A percentile compares a stretch with the other conserved stretches of the same genome.
Evolutionary conservation across 2,329 filamentous ascomycete genomes (phyloP).

Genomic region (Blastomyces percursus): DNA sequence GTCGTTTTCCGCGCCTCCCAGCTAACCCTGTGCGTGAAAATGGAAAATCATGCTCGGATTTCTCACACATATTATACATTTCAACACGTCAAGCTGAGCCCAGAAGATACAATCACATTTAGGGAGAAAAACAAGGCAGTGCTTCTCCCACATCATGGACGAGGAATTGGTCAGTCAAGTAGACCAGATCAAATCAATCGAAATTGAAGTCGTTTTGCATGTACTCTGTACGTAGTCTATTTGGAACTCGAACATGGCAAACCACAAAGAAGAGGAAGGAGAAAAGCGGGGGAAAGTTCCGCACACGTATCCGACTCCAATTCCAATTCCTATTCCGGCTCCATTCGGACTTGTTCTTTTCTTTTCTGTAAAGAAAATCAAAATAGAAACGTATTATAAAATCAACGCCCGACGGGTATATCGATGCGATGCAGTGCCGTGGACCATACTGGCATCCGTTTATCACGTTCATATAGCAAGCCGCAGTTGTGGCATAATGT

Average conservation of each 20-base stretch:
- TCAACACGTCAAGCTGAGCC: neutral
- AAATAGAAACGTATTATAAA: neutral
- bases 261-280: neutral
- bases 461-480: constrained; percentile 75
- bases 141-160: neutral
- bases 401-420: constrained; percentile 22
- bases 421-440: constrained; percentile 53
- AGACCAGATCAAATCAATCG: neutral
- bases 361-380: neutral
- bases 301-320: neutral
- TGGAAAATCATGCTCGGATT: neutral
- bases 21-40: neutral
- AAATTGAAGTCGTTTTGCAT: neutral
- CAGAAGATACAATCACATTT: neutral
- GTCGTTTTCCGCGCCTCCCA: neutral
- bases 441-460: constrained; percentile 67
- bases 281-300: neutral
- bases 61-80: neutral
- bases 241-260: neutral
- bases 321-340: neutral
- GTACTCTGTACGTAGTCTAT: neutral
- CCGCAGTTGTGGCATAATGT: constrained; percentile 91
- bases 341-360: neutral
- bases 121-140: neutral
- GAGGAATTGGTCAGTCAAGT: neutral